A percentile compares a stretch with the other conserved stretches of the same genome.
Evolutionary conservation across 2,329 filamentous ascomycete genomes (phyloP).

Genomic region (Fusarium sororula): DNA sequence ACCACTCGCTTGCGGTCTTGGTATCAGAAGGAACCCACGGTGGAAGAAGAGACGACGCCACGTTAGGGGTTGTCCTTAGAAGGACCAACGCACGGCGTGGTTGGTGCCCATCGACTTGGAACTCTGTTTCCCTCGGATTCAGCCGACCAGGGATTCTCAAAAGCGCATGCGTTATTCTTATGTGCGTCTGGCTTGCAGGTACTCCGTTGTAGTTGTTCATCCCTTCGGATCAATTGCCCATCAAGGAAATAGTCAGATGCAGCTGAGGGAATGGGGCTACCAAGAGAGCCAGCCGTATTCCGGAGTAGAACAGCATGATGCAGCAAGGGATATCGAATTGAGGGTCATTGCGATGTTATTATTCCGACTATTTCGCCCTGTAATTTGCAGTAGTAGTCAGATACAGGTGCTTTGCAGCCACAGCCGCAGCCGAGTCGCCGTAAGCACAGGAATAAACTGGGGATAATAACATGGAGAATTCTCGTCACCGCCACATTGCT

Average conservation of each 20-base stretch:
- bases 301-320: slow-evolving; percentile 31
- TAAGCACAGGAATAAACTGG: slow-evolving; percentile 6
- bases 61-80: slow-evolving; percentile 15
- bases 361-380: background rate
- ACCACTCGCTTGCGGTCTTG: background rate
- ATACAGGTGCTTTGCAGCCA: slow-evolving; percentile 3
- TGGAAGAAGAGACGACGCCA: slow-evolving; percentile 24
- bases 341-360: slow-evolving; percentile 6
- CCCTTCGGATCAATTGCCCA: slow-evolving; percentile 11
- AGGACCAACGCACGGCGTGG: slow-evolving; percentile 8
- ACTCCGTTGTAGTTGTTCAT: background rate
- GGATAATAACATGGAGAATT: slow-evolving; percentile 10
- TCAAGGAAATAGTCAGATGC: background rate
- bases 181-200: slow-evolving; percentile 4
- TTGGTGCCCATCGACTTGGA: slow-evolving; percentile 24
- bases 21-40: slow-evolving; percentile 13
- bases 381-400: background rate
- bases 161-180: background rate
- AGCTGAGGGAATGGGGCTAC: slow-evolving; percentile 25
- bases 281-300: slow-evolving; percentile 18
- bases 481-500: slow-evolving; percentile 6
- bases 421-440: slow-evolving; percentile 10
- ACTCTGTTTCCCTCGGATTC: slow-evolving; percentile 23
- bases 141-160: slow-evolving; percentile 36
- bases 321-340: slow-evolving; percentile 20